A percentile compares a stretch with the other conserved stretches of the same genome.
Evolutionary conservation across 2,329 filamentous ascomycete species (phyloP).

Genomic region (Ophiocordyceps robertsii): DNA sequence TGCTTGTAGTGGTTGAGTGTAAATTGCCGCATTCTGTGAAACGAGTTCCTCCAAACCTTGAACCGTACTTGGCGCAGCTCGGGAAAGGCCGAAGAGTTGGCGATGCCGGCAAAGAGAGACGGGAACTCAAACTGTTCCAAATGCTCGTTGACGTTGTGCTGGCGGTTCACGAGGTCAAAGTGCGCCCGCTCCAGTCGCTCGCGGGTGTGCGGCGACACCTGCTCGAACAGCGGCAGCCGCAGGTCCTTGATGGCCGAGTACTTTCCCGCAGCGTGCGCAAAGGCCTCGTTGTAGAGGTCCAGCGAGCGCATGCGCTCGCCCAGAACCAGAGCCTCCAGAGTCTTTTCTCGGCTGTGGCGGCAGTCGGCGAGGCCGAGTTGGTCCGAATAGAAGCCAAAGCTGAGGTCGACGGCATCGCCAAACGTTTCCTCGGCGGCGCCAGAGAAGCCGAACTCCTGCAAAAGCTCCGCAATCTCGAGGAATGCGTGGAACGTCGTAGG

Average conservation of each 20-base stretch:
- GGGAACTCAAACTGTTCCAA: conserved; percentile 88
- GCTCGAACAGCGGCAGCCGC: conserved; percentile 52
- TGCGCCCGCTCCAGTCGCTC: conserved; percentile 73
- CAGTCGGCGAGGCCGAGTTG: conserved; percentile 70
- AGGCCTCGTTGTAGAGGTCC: conserved; percentile 79
- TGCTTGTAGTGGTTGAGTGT: conserved; percentile 52
- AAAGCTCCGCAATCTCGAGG: conserved; percentile 35
- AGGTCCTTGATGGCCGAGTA: conserved; percentile 59
- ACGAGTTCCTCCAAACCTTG: conserved; percentile 69
- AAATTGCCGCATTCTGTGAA: conserved; percentile 61
- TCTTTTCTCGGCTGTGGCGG: conserved; percentile 72
- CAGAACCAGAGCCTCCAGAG: conserved; percentile 75
- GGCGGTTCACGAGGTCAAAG: conserved; percentile 62
- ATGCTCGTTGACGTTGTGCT: conserved; percentile 55
- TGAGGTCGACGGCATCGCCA: conserved; percentile 46
- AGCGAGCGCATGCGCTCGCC: conserved; percentile 76
- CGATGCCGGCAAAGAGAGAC: conserved; percentile 75
- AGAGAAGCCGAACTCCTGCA: conserved; percentile 44
- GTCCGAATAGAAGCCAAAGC: conserved; percentile 64
- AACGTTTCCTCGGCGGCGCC: conserved; percentile 43
- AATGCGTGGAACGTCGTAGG: conserved; percentile 42
- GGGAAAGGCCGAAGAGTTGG: conserved; percentile 63
- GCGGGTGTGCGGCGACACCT: conserved; percentile 58
- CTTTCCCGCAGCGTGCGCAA: conserved; percentile 82
- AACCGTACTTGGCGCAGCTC: conserved; percentile 73